A percentile compares a stretch with the other conserved stretches of the same genome.
phyloP scores from a whole-genome alignment of 495 filamentous ascomycete species.

The Penicillium cataractarum region DNA sequence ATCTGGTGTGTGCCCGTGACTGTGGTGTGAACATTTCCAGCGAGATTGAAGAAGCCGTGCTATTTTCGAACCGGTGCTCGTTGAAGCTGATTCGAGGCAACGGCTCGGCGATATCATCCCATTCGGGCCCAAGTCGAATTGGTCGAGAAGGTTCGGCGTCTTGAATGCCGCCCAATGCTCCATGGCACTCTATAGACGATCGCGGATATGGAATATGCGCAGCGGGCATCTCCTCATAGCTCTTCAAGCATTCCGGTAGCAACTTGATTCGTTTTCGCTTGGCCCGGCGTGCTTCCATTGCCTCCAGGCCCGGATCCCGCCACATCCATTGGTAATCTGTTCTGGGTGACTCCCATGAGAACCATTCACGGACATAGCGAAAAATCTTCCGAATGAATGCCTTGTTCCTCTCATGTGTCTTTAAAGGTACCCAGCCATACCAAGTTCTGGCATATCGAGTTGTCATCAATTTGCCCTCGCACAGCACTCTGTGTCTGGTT shows the following conservation, averaged over 20 bases:
- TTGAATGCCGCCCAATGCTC: conserved; percentile 12
- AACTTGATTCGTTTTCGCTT: conserved; percentile 20
- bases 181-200: conserved; percentile 18
- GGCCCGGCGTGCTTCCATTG: conserved; percentile 20
- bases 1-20: neutral
- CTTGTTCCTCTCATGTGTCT: conserved; percentile 41
- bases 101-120: neutral
- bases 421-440: conserved; percentile 49
- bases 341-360: conserved; percentile 41
- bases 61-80: neutral
- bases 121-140: neutral
- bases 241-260: conserved; percentile 33
- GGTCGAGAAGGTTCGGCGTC: neutral
- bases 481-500: conserved; percentile 37
- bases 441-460: conserved; percentile 48
- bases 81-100: neutral
- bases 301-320: conserved; percentile 44
- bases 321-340: conserved; percentile 45
- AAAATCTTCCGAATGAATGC: conserved; percentile 24
- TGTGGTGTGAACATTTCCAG: neutral
- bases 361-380: conserved; percentile 26
- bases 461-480: conserved; percentile 33
- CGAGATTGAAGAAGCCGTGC: conserved; percentile 3
- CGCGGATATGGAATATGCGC: conserved; percentile 36
- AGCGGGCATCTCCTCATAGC: conserved; percentile 30